Evolutionary conservation across 2,329 filamentous ascomycete genomes (phyloP).

Genomic region (Apiospora sp.): DNA sequence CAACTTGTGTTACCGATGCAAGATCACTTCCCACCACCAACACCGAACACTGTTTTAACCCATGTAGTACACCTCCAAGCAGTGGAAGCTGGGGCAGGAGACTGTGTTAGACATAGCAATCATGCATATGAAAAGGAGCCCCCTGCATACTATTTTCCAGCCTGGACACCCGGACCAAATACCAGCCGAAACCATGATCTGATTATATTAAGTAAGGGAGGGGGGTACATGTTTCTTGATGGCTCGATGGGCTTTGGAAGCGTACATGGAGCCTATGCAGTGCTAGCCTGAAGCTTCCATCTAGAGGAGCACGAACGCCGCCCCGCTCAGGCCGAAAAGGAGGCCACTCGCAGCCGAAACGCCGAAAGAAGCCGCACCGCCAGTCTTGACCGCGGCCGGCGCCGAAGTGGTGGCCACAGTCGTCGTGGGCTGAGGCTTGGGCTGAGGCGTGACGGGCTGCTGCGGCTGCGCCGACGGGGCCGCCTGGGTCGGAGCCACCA

Average conservation of each 20-base stretch:
- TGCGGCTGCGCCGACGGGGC: neutral
- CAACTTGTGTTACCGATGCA: neutral
- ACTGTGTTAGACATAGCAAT: neutral
- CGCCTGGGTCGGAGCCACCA: neutral
- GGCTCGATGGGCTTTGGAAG: neutral
- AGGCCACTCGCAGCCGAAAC: neutral
- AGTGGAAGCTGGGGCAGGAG: neutral
- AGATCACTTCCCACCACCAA: neutral
- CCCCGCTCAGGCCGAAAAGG: conserved; percentile 1
- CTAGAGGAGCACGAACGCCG: neutral
- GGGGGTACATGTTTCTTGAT: neutral
- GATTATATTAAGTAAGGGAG: neutral
- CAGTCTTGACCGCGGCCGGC: neutral
- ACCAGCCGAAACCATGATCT: neutral
- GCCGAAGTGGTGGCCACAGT: neutral
- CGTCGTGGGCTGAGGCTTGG: neutral
- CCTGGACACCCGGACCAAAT: no score
- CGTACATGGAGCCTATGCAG: neutral
- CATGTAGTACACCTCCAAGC: neutral
- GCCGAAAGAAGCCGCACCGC: neutral
- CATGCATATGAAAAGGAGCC: neutral
- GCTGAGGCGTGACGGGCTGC: neutral
- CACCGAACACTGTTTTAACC: neutral
- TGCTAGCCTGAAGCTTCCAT: neutral
- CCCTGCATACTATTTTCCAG: no score